phyloP scores from a whole-genome alignment of 2,329 filamentous ascomycete species.

The Sodiomyces alkalinus region DNA sequence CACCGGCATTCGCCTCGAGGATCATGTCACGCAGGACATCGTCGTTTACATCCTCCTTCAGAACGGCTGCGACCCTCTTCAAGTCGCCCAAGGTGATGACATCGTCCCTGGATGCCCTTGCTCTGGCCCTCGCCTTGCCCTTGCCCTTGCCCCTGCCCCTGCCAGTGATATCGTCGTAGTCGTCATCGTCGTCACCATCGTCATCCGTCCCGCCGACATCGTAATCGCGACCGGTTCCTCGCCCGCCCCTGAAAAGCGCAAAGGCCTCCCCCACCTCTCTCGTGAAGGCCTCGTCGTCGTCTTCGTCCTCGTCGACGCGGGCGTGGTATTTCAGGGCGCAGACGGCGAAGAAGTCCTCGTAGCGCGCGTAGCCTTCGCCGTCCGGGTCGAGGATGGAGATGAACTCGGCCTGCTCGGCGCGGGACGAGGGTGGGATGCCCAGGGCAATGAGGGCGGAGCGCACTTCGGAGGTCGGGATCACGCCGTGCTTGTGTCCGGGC shows the following conservation, averaged over 20 bases:
- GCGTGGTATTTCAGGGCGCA: conserved; percentile 73
- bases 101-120: no score
- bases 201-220: conserved; percentile 4
- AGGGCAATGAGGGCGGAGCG: conserved; percentile 66
- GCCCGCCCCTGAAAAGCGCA: conserved; percentile 53
- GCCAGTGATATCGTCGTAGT: no score
- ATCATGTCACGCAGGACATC: conserved; percentile 87
- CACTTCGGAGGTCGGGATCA: conserved; percentile 52
- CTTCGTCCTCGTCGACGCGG: conserved; percentile 8
- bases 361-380: conserved; percentile 60
- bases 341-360: conserved; percentile 71
- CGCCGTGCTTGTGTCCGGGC: conserved; percentile 52
- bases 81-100: conserved; percentile 73
- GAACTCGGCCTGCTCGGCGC: conserved; percentile 60
- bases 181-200: no score
- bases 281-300: conserved; percentile 23
- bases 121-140: neutral
- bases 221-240: conserved; percentile 12
- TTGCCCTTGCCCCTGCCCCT: neutral
- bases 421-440: conserved; percentile 50
- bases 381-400: conserved; percentile 72
- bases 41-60: conserved; percentile 77
- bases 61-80: conserved; percentile 58
- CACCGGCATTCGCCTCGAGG: conserved; percentile 76
- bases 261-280: conserved; percentile 76